phyloP scores from a whole-genome alignment of 345 rosid species.

The Punica granatum region DNA sequence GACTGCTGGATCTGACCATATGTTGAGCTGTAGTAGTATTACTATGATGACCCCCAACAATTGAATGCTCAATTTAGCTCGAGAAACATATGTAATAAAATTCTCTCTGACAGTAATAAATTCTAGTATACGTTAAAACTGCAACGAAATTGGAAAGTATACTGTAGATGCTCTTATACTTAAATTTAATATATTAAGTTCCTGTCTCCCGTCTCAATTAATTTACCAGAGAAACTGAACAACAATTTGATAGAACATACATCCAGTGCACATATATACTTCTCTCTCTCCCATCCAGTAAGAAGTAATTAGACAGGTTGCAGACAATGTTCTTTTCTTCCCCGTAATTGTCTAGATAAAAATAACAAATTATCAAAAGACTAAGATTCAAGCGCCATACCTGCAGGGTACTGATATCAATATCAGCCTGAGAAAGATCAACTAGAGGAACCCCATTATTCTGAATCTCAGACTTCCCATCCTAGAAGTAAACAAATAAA shows the following conservation, averaged over 20 bases:
- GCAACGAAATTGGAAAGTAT: background rate
- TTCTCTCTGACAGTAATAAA: no score
- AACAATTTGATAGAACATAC: background rate
- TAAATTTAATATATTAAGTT: background rate
- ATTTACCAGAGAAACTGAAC: background rate
- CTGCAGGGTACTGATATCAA: constrained; percentile 54
- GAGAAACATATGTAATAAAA: background rate
- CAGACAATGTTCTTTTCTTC: background rate
- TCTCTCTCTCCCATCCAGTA: background rate
- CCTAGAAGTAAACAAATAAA: constrained; percentile 29
- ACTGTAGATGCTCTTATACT: background rate
- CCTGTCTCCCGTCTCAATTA: background rate
- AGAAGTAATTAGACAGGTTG: background rate
- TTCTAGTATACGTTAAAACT: no score
- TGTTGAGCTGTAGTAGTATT: background rate
- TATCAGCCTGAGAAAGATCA: constrained; percentile 31
- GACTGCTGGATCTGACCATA: background rate
- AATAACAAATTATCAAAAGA: background rate
- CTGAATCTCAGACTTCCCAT: constrained; percentile 35
- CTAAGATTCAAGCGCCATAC: constrained; percentile 20
- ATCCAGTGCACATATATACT: background rate
- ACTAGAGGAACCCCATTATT: constrained; percentile 24
- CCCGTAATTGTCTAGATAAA: background rate
- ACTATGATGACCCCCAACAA: background rate
- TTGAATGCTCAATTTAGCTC: background rate